phyloP scores from a whole-genome alignment of 2,329 filamentous ascomycete genomes.

The Dactylellina sp. region DNA sequence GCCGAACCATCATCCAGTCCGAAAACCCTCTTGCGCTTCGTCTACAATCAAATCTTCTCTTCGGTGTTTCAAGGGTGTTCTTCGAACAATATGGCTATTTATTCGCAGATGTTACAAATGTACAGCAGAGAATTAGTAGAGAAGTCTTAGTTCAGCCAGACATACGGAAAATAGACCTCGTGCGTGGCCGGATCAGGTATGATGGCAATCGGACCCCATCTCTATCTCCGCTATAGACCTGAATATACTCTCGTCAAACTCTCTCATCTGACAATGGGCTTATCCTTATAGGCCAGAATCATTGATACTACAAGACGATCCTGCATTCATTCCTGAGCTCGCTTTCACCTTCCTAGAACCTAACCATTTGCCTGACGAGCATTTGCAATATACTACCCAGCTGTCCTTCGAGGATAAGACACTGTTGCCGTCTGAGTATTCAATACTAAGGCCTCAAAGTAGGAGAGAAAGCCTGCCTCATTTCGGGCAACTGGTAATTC shows the following conservation, averaged over 20 bases:
- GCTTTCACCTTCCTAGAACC: slow-evolving; percentile 20
- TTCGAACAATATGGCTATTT: slow-evolving; percentile 88
- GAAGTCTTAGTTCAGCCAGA: slow-evolving; percentile 22
- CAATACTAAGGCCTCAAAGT: neutral
- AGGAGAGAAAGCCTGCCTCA: neutral
- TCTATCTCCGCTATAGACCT: neutral
- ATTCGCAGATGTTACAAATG: slow-evolving; percentile 80
- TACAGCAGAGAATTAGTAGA: slow-evolving; percentile 75
- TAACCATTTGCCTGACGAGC: slow-evolving; percentile 25
- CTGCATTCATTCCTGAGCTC: slow-evolving; percentile 76
- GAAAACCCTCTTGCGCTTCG: slow-evolving; percentile 89
- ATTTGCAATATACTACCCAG: slow-evolving; percentile 33
- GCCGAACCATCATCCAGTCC: slow-evolving; percentile 85
- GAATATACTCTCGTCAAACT: neutral
- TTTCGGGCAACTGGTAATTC: slow-evolving; percentile 20
- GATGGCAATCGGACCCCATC: neutral
- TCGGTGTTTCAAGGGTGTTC: slow-evolving; percentile 72
- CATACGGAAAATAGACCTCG: slow-evolving; percentile 38
- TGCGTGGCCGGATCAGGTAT: slow-evolving; percentile 21
- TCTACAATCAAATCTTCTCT: slow-evolving; percentile 85
- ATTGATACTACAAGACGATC: slow-evolving; percentile 79
- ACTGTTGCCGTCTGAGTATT: slow-evolving; percentile 16
- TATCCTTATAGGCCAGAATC: slow-evolving; percentile 15
- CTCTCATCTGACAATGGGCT: neutral
- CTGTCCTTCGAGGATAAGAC: slow-evolving; percentile 38